phyloP scores from a whole-genome alignment of 2,329 filamentous ascomycete species.

The Botrytis galanthina region DNA sequence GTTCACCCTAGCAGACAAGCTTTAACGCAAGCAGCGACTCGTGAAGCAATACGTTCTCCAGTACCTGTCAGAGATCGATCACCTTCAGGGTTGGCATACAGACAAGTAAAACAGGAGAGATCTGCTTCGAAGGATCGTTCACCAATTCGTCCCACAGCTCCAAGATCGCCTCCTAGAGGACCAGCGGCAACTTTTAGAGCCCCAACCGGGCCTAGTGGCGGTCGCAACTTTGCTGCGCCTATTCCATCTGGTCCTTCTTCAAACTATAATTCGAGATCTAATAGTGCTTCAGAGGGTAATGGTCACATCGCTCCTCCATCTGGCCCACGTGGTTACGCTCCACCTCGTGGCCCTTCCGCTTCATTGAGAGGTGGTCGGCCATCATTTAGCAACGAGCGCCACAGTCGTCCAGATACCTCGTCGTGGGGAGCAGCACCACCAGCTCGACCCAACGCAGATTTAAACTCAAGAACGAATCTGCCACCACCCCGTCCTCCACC shows the following conservation, averaged over 20 bases:
- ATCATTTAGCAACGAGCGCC: constrained; percentile 35
- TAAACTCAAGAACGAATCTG: constrained; percentile 26
- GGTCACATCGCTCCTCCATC: constrained; percentile 32
- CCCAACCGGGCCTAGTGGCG: constrained; percentile 37
- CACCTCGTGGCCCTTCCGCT: constrained; percentile 31
- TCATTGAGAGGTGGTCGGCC: constrained; percentile 35
- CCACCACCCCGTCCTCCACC: constrained; percentile 30
- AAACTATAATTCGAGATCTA: constrained; percentile 26
- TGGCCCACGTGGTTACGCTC: constrained; percentile 39
- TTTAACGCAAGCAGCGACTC: constrained; percentile 40
- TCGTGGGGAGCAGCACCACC: constrained; percentile 35
- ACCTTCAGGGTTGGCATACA: constrained; percentile 31
- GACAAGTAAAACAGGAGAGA: constrained; percentile 35
- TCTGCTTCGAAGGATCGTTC: constrained; percentile 37
- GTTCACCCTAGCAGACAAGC: constrained; percentile 53
- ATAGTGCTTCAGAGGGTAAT: constrained; percentile 26
- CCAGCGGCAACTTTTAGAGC: constrained; percentile 37
- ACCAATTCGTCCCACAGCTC: constrained; percentile 30
- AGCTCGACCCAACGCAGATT: constrained; percentile 24
- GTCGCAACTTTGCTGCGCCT: constrained; percentile 35
- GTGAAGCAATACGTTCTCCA: constrained; percentile 34
- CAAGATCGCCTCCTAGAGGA: constrained; percentile 38
- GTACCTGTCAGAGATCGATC: constrained; percentile 33
- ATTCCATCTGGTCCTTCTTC: constrained; percentile 20
- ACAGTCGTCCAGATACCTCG: constrained; percentile 31